phyloP scores from a whole-genome alignment of 805 yeast species.

The Candida sithepensis region DNA sequence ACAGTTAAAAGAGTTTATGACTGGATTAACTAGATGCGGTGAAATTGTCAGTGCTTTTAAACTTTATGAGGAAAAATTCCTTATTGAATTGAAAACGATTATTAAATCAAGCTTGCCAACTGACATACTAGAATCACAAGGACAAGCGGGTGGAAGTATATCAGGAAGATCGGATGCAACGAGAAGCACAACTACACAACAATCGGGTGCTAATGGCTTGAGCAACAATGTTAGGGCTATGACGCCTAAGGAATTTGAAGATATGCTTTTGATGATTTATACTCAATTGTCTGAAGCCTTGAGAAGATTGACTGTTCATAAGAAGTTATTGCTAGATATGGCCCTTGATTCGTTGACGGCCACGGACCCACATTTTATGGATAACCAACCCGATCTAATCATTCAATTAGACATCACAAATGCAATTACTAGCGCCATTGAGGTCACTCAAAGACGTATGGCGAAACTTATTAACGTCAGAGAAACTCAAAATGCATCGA shows the following conservation, averaged over 20 bases:
- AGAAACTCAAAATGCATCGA: slow-evolving; percentile 60
- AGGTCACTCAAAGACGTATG: slow-evolving; percentile 69
- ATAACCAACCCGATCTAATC: slow-evolving; percentile 36
- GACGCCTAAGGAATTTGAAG: slow-evolving; percentile 72
- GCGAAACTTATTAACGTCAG: slow-evolving; percentile 77
- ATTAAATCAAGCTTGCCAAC: slow-evolving; percentile 65
- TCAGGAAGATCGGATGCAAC: slow-evolving; percentile 29
- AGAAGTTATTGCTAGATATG: slow-evolving; percentile 70
- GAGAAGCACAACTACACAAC: slow-evolving; percentile 22
- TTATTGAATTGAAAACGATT: slow-evolving; percentile 67
- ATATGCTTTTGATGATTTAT: slow-evolving; percentile 59
- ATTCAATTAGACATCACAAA: slow-evolving; percentile 64
- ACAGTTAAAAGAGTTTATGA: slow-evolving; percentile 44
- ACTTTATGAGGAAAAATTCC: slow-evolving; percentile 63
- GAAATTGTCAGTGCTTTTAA: slow-evolving; percentile 59
- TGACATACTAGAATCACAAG: slow-evolving; percentile 25
- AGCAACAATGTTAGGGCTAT: slow-evolving; percentile 54
- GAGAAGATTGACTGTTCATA: slow-evolving; percentile 71
- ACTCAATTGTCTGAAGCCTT: slow-evolving; percentile 67
- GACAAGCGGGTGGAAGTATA: slow-evolving; percentile 11
- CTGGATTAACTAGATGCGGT: slow-evolving; percentile 59
- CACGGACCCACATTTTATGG: slow-evolving; percentile 24
- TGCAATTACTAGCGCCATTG: slow-evolving; percentile 65
- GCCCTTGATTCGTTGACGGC: slow-evolving; percentile 47
- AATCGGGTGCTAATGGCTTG: slow-evolving; percentile 26